Conservation (phyloP, 2,329 filamentous ascomycete species). For the Thielaviopsis musarum region DNA sequence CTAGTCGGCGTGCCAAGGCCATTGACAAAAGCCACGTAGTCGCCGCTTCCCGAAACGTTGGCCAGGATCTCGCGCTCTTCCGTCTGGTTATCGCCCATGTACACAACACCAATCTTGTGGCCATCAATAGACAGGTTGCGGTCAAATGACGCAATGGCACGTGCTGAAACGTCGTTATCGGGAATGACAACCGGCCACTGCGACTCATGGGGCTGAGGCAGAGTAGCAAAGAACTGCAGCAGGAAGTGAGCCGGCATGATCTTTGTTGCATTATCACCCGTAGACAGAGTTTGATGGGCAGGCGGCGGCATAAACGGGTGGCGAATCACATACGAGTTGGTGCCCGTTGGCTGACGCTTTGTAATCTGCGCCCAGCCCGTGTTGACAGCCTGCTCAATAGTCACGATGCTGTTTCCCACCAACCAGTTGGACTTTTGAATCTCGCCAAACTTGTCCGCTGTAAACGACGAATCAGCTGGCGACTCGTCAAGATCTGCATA, state of each 20-base stretch:
- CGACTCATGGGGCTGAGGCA: slow-evolving; percentile 39
- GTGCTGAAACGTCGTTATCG: slow-evolving; percentile 46
- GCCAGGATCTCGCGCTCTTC: slow-evolving; percentile 69
- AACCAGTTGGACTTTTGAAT: slow-evolving; percentile 54
- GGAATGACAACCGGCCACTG: slow-evolving; percentile 63
- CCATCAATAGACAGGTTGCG: slow-evolving; percentile 79
- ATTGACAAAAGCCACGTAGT: slow-evolving; percentile 74
- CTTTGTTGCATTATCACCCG: slow-evolving; percentile 34
- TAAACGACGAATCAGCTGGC: slow-evolving; percentile 47
- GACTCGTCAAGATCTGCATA: slow-evolving; percentile 77
- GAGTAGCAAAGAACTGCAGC: slow-evolving; percentile 49
- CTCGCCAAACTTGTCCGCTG: slow-evolving; percentile 44
- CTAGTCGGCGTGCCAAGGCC: slow-evolving; percentile 67
- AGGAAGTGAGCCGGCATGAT: slow-evolving; percentile 60
- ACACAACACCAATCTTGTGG: slow-evolving; percentile 89
- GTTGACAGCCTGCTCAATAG: slow-evolving; percentile 51
- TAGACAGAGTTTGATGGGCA: slow-evolving; percentile 31
- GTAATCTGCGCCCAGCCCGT: slow-evolving; percentile 55
- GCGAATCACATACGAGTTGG: slow-evolving; percentile 39
- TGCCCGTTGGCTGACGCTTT: slow-evolving; percentile 54
- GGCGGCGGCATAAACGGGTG: slow-evolving; percentile 43
- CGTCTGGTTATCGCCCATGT: slow-evolving; percentile 75
- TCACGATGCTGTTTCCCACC: slow-evolving; percentile 56
- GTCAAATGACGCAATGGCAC: slow-evolving; percentile 70
- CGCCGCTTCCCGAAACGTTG: slow-evolving; percentile 71